These are phyloP conservation scores for Closterium sp. DNA, from an alignment of 139 green algal genomes.

Conservation along the genomic window DNA sequence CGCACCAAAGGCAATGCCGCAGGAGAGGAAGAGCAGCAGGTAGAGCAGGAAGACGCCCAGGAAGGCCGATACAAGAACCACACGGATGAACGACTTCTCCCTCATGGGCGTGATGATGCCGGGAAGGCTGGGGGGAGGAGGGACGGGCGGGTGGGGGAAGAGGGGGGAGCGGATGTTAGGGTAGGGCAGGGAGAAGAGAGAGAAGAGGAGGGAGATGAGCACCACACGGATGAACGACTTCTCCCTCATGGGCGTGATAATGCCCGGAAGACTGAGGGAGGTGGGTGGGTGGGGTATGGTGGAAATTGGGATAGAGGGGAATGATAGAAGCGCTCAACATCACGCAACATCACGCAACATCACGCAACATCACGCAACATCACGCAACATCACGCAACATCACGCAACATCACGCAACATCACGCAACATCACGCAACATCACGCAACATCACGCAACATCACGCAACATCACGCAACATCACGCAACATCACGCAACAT, in stretches of 20 bases:
- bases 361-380: too few species aligned
- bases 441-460: too few species aligned
- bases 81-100: slow-evolving; percentile 32
- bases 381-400: too few species aligned
- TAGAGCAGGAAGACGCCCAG: slow-evolving; percentile 33
- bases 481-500: too few species aligned
- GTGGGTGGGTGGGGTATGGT: too few species aligned
- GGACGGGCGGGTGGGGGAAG: background rate
- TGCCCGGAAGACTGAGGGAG: slow-evolving; percentile 29
- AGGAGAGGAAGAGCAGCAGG: slow-evolving; percentile 44
- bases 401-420: too few species aligned
- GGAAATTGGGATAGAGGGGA: background rate
- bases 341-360: too few species aligned
- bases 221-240: slow-evolving; percentile 33
- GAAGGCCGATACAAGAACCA: slow-evolving; percentile 10
- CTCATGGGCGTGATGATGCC: slow-evolving; percentile 52
- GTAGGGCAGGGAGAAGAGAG: too few species aligned
- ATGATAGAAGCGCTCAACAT: too few species aligned
- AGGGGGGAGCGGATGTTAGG: background rate
- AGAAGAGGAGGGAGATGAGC: background rate
- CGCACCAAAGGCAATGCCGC: slow-evolving; percentile 38
- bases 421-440: too few species aligned
- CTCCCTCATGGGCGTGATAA: slow-evolving; percentile 44
- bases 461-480: too few species aligned
- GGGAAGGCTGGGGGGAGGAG: slow-evolving; percentile 15